Conservation (phyloP, 2,329 filamentous ascomycete genomes). For the Akanthomyces uredinophilus region DNA sequence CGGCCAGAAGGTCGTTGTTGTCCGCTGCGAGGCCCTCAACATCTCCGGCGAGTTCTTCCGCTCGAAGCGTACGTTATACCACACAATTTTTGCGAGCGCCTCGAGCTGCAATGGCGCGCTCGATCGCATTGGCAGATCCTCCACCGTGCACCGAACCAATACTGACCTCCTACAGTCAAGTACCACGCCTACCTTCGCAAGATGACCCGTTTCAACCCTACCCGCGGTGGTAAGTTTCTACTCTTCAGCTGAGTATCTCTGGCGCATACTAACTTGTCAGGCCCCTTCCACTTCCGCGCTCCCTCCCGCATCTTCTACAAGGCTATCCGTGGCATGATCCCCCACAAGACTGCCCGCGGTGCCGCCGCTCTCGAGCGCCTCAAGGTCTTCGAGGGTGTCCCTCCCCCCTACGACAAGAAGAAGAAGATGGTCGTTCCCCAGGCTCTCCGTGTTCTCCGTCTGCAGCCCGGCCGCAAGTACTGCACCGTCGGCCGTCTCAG, state of each 20-base stretch:
- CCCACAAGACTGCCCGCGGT: conserved; percentile 99
- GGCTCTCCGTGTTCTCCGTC: conserved; percentile 89
- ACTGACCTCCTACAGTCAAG: conserved; percentile 76
- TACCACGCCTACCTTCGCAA: conserved; percentile 99
- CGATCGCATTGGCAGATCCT: conserved; percentile 18
- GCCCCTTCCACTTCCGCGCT: conserved; percentile 99
- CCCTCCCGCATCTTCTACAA: conserved; percentile 99
- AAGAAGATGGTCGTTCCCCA: conserved; percentile 99
- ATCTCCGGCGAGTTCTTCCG: conserved; percentile 99
- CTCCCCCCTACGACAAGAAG: conserved; percentile 98
- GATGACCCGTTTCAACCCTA: conserved; percentile 99
- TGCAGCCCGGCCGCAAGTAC: conserved; percentile 99
- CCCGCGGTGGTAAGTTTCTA: conserved; percentile 76
- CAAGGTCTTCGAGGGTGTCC: conserved; percentile 99
- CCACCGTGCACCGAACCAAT: conserved; percentile 1
- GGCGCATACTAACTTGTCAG: conserved; percentile 43
- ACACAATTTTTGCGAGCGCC: background rate
- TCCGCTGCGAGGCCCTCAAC: conserved; percentile 98
- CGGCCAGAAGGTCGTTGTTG: conserved; percentile 98
- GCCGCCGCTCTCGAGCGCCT: conserved; percentile 95
- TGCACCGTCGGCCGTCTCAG: conserved; percentile 97
- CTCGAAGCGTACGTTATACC: conserved; percentile 84
- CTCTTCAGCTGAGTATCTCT: conserved; percentile 11
- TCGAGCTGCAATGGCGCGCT: conserved; percentile 9
- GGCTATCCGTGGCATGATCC: conserved; percentile 99